These are phyloP conservation scores for Boletus calvinii DNA, from an alignment of 1,284 basidiomycete genomes.

Conservation along the genomic window DNA sequence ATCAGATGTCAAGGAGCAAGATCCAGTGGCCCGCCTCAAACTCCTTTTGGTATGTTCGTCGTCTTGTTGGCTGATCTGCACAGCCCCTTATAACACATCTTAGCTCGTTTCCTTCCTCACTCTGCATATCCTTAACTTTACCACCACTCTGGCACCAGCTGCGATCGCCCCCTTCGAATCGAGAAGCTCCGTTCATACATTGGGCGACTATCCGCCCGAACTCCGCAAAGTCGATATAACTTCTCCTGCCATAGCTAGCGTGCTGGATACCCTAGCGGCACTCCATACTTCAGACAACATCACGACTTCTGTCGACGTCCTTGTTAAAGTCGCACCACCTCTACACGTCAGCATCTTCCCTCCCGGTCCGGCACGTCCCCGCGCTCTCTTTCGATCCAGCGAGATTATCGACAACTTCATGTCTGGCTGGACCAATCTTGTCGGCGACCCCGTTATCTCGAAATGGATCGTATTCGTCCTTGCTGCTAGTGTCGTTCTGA, in stretches of 20 bases:
- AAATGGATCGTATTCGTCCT: constrained; percentile 96
- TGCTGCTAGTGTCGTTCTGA: constrained; percentile 85
- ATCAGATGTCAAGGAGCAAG: constrained; percentile 39
- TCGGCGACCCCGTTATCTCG: constrained; percentile 91
- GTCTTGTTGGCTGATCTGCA: not conserved
- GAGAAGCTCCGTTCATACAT: constrained; percentile 19
- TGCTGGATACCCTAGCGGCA: constrained; percentile 59
- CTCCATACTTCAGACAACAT: constrained; percentile 31
- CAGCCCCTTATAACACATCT: constrained; percentile 13
- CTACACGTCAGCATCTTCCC: constrained; percentile 56
- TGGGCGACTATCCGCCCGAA: constrained; percentile 33
- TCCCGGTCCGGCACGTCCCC: constrained; percentile 27
- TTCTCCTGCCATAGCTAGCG: constrained; percentile 55
- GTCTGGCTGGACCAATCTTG: constrained; percentile 91
- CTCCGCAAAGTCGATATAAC: constrained; percentile 62
- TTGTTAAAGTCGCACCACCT: constrained; percentile 73
- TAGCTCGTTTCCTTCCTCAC: constrained; percentile 85
- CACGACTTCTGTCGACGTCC: constrained; percentile 43
- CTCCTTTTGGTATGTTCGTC: constrained; percentile 68
- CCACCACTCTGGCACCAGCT: constrained; percentile 83
- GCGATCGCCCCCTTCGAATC: constrained; percentile 25
- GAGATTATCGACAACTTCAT: constrained; percentile 81
- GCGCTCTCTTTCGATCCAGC: constrained; percentile 27
- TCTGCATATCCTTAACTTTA: constrained; percentile 89
- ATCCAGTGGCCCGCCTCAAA: constrained; percentile 87